These are phyloP conservation scores for Telfairia occidentalis DNA, from an alignment of 331 rosid species.

Conservation along the genomic window DNA sequence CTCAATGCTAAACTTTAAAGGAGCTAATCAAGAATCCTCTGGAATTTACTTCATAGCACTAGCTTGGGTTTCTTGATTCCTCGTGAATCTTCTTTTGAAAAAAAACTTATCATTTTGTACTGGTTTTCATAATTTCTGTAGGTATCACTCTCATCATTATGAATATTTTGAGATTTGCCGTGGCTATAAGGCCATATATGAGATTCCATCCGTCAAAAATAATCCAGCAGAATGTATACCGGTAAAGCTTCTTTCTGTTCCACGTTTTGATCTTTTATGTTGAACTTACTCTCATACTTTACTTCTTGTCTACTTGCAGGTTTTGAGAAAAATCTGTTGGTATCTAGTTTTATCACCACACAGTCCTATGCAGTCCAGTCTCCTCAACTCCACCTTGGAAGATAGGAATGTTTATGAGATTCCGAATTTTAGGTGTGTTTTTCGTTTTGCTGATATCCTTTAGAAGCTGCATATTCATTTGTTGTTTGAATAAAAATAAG, in stretches of 20 bases:
- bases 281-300: slow-evolving; percentile 15
- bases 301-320: slow-evolving; percentile 26
- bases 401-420: slow-evolving; percentile 77
- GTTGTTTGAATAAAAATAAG: slow-evolving; percentile 27
- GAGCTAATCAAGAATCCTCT: not conserved
- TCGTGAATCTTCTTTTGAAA: not conserved
- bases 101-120: not conserved
- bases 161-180: slow-evolving; percentile 91
- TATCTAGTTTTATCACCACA: slow-evolving; percentile 69
- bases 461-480: not conserved
- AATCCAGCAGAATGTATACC: slow-evolving; percentile 59
- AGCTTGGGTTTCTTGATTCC: not conserved
- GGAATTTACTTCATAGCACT: not conserved
- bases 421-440: slow-evolving; percentile 48
- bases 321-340: slow-evolving; percentile 91
- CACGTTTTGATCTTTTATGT: not conserved
- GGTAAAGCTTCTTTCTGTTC: slow-evolving; percentile 25
- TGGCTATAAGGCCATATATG: slow-evolving; percentile 75
- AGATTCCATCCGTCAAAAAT: slow-evolving; percentile 73
- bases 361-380: slow-evolving; percentile 95
- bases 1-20: no score
- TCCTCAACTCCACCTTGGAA: slow-evolving; percentile 76
- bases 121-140: slow-evolving; percentile 15
- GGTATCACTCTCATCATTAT: slow-evolving; percentile 65
- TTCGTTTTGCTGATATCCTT: not conserved